Percentiles rank a stretch among this genome's conserved stretches.
Conservation (phyloP, 176 grass and related monocot species). For the Rhynchospora tenuis region DNA sequence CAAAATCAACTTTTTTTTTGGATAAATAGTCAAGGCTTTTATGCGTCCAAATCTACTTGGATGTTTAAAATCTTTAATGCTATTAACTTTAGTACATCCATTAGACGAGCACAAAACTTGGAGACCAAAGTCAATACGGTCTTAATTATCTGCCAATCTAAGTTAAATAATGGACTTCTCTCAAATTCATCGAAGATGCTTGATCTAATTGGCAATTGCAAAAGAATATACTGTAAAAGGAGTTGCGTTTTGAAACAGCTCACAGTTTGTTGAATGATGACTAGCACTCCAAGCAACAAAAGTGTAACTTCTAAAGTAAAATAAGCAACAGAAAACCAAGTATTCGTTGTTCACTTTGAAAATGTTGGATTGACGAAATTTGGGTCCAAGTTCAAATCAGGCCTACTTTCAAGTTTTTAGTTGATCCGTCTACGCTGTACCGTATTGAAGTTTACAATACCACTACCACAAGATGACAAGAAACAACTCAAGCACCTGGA, state of each 20-base stretch:
- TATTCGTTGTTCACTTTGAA: background rate
- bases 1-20: background rate
- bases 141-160: background rate
- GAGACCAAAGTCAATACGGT: background rate
- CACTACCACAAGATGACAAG: too few relatives aligned
- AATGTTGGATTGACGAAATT: background rate
- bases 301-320: background rate
- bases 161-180: background rate
- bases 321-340: background rate
- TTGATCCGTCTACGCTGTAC: background rate
- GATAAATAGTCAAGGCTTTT: background rate
- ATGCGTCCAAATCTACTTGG: background rate
- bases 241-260: too few relatives aligned
- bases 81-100: background rate
- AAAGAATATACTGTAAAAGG: background rate
- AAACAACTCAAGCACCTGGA: background rate
- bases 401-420: background rate
- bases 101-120: background rate
- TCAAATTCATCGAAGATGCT: background rate
- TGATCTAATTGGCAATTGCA: background rate
- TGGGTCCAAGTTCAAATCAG: background rate
- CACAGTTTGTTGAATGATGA: background rate
- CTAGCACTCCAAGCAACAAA: background rate
- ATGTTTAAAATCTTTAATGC: background rate
- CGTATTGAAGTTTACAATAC: background rate